These are phyloP conservation scores for Boletellus ananiceps DNA, from an alignment of 768 basidiomycete species.

Conservation along the genomic window DNA sequence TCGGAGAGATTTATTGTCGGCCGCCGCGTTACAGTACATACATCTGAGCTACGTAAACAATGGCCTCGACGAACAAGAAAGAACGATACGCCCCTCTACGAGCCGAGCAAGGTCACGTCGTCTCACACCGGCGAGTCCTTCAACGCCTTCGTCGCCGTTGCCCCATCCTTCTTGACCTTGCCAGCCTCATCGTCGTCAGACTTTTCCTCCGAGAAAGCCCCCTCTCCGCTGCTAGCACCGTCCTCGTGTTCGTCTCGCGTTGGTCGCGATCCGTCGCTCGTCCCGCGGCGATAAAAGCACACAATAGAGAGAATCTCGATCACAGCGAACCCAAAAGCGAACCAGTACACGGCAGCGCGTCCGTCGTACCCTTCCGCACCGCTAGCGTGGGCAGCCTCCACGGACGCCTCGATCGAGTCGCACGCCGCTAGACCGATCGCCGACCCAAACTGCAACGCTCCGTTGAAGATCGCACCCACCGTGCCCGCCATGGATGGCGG, in stretches of 20 bases:
- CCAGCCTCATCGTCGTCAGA: neutral
- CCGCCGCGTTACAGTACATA: too few relatives aligned
- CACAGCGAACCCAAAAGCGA: constrained; percentile 35
- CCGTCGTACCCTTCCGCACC: constrained; percentile 22
- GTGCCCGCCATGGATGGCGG: constrained; percentile 49
- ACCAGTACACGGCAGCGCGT: constrained; percentile 44
- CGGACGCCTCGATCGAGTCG: constrained; percentile 44
- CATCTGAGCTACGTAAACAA: too few relatives aligned
- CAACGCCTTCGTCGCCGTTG: too few relatives aligned
- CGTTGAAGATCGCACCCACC: constrained; percentile 53
- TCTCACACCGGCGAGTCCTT: too few relatives aligned
- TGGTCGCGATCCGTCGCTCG: constrained; percentile 8
- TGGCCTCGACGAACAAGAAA: too few relatives aligned
- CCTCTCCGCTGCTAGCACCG: neutral
- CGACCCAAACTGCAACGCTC: constrained; percentile 48
- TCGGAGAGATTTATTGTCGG: too few relatives aligned
- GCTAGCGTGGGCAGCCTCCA: constrained; percentile 31
- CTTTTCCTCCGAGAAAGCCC: neutral
- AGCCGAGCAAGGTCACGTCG: too few relatives aligned
- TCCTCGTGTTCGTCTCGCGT: neutral
- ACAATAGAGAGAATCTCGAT: constrained; percentile 31
- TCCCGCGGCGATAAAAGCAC: constrained; percentile 32
- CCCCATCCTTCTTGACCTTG: too few relatives aligned
- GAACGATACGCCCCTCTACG: too few relatives aligned
- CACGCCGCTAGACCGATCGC: constrained; percentile 49